Evolutionary conservation across 2,329 filamentous ascomycete genomes (phyloP), one percentile per base, ranked within the genome.

Genomic region (Aspergillus tamarii): DNA sequence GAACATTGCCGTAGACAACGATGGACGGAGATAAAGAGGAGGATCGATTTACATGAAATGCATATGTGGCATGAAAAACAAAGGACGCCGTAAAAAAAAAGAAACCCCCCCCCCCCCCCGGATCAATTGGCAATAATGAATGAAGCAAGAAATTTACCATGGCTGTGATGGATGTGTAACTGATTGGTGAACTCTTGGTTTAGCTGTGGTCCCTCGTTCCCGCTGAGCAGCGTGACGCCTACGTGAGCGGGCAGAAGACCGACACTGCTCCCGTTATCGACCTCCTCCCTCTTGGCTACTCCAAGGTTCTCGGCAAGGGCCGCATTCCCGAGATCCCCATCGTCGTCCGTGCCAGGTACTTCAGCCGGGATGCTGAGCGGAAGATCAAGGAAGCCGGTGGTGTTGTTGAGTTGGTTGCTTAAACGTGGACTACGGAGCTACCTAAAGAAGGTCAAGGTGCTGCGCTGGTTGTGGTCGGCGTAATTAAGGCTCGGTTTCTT

Each of bases 351-450:
- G 94, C 95, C 75, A 88, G 95, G 82, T 98, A 93, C 87, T 92
- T 99, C 84, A 93, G 90, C 88, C 91, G 91, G 82, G 90, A 97
- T 82, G 95, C 95, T 74, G 95, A 99, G 91, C 88, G 92, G 86
- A 99, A 99, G 91, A 97, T 99, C 85, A 96, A 92, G 82, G 93
- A 95, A 84, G 94, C 94, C 78, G 95, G 95, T 83, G 94, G 94
- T 84, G 92, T 97, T 78, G 87, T 96, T 78, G 93, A 97, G 88
- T 88, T 97, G 82, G 92, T 97, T 79, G 94, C 93, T 84, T 97
- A 91, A 87, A 77, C 73, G 74, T 69, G 71, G 65, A 70, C 46
- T 68, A 63, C 59, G 64, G 60, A 66, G 67, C 71, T 73, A 64
- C 69, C 65, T 69, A 63, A 57, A 69, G 70, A 70, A 70, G 72